phyloP scores from a whole-genome alignment of 305 asterid species.

The Rubia peregrina region DNA sequence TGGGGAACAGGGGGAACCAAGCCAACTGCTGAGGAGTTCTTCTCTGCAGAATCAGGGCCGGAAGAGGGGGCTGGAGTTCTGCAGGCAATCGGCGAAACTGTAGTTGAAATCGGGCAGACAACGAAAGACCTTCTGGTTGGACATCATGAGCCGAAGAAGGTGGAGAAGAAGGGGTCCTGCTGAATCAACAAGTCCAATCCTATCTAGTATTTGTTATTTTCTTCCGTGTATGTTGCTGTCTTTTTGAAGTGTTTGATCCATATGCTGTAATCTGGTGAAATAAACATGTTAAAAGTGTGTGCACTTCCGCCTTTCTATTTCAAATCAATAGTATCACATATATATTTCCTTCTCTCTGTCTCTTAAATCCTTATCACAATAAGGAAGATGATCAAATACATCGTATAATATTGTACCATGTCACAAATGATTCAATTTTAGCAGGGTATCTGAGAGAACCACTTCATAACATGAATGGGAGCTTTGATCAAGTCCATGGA shows the following conservation, averaged over 20 bases:
- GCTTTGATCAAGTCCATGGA: slow-evolving; percentile 54
- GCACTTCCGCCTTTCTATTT: not conserved
- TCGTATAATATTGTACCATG: no score
- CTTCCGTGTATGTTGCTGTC: not conserved
- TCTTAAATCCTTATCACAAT: no score
- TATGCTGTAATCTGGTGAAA: not conserved
- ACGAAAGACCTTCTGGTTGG: slow-evolving; percentile 52
- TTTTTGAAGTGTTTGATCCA: not conserved
- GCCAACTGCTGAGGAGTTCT: slow-evolving; percentile 1
- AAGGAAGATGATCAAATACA: no score
- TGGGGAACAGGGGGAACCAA: not conserved
- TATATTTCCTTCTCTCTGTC: not conserved
- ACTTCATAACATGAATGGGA: slow-evolving; percentile 53
- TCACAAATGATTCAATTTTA: not conserved
- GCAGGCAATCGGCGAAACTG: slow-evolving; percentile 82
- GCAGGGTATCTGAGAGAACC: slow-evolving; percentile 47
- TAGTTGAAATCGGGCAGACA: slow-evolving; percentile 70
- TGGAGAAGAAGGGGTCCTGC: not conserved
- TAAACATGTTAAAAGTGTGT: not conserved
- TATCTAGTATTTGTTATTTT: not conserved
- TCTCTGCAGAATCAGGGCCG: not conserved
- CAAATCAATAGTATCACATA: not conserved
- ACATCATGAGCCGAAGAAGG: slow-evolving; percentile 7
- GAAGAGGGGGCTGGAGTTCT: slow-evolving; percentile 32
- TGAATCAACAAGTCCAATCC: not conserved